phyloP scores from a whole-genome alignment of 1,284 basidiomycete genomes.

The Boletus putidus region DNA sequence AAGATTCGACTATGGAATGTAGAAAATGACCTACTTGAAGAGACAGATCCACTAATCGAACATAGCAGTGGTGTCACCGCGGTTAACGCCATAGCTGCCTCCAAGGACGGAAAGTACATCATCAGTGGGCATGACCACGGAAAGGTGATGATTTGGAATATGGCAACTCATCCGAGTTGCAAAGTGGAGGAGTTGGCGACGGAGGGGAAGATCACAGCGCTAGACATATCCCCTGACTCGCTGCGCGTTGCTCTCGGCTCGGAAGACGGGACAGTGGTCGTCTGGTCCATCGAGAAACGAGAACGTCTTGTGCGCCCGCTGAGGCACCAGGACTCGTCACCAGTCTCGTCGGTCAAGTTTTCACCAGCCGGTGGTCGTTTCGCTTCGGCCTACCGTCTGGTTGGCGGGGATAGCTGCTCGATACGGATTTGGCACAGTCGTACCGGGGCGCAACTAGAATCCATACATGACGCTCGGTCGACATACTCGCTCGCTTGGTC shows the following conservation, averaged over 20 bases:
- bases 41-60: too few species aligned
- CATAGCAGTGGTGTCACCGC: too few species aligned
- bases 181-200: background rate
- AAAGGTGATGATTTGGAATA: background rate
- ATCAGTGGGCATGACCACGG: too few species aligned
- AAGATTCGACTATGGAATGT: too few species aligned
- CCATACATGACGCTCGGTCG: background rate
- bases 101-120: too few species aligned
- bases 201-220: background rate
- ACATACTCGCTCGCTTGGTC: slow-evolving; percentile 20
- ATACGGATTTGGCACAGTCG: slow-evolving; percentile 16
- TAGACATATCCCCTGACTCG: slow-evolving; percentile 16
- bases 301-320: background rate
- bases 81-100: too few species aligned
- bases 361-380: slow-evolving; percentile 18
- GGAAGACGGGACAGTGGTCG: slow-evolving; percentile 17
- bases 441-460: slow-evolving; percentile 5
- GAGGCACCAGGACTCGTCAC: background rate
- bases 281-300: slow-evolving; percentile 14
- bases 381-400: background rate
- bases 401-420: background rate
- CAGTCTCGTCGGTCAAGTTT: slow-evolving; percentile 20
- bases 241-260: slow-evolving; percentile 5
- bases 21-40: too few species aligned
- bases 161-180: background rate